A percentile compares a stretch with the other conserved stretches of the same genome.
Evolutionary conservation across 2,329 filamentous ascomycete species (phyloP).

Genomic region (Trichoderma oligosporum): DNA sequence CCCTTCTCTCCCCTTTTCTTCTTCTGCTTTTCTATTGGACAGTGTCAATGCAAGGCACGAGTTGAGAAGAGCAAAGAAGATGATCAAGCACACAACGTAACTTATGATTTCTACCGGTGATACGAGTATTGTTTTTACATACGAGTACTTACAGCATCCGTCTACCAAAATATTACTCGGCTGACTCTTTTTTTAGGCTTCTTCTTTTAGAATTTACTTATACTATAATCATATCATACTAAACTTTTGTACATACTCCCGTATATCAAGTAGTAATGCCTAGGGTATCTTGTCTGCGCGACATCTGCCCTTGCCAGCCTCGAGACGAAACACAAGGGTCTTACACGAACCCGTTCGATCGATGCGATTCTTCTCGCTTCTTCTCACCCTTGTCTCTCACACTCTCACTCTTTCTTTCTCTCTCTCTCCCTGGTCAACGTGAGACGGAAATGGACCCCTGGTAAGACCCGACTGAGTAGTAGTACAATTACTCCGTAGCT

Average conservation of each 20-base stretch:
- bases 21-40: not conserved
- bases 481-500: too few relatives aligned
- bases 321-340: conserved; percentile 8
- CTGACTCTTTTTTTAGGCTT: too few relatives aligned
- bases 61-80: not conserved
- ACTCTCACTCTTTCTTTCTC: not conserved
- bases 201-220: not conserved
- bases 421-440: not conserved
- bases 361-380: conserved; percentile 17
- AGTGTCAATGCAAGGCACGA: not conserved
- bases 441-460: not conserved
- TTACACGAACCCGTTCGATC: conserved; percentile 13
- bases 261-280: too few relatives aligned
- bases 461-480: too few relatives aligned
- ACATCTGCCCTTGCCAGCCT: conserved; percentile 11
- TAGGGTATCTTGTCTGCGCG: conserved; percentile 6
- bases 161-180: too few relatives aligned
- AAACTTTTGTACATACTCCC: too few relatives aligned
- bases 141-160: too few relatives aligned
- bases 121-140: too few relatives aligned
- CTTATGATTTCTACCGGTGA: too few relatives aligned
- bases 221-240: not conserved
- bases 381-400: not conserved
- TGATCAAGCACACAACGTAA: too few relatives aligned
- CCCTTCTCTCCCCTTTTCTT: not conserved